phyloP scores from a whole-genome alignment of 768 basidiomycete genomes.

The Clitopilus hobsonii region DNA sequence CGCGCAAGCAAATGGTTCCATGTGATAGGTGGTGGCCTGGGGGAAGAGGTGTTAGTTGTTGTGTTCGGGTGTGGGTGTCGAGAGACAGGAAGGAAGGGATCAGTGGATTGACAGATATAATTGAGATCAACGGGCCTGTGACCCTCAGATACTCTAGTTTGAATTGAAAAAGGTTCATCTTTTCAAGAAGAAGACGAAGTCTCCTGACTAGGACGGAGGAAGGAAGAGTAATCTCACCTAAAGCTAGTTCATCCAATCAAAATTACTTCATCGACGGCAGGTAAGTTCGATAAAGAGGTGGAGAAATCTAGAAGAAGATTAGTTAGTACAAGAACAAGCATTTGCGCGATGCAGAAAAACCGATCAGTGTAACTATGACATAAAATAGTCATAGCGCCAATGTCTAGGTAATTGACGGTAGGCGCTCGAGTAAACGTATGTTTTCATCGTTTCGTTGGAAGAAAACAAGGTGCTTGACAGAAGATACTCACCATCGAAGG shows the following conservation, averaged over 20 bases:
- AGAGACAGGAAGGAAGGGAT: constrained; percentile 20
- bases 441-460: constrained; percentile 64
- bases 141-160: constrained; percentile 95
- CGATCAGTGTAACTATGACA: constrained; percentile 95
- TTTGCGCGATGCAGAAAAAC: no score
- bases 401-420: constrained; percentile 43
- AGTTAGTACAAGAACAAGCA: no score
- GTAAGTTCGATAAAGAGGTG: no score
- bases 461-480: neutral
- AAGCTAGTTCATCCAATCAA: no score
- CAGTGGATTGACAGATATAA: constrained; percentile 59
- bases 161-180: constrained; percentile 64
- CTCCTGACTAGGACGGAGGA: constrained; percentile 13
- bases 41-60: no score
- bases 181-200: constrained; percentile 4
- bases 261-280: no score
- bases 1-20: no score
- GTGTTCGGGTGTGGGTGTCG: no score
- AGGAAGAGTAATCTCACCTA: neutral
- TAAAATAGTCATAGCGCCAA: constrained; percentile 51
- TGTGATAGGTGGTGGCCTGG: no score
- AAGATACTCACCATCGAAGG: neutral
- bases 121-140: constrained; percentile 63
- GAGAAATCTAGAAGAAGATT: no score
- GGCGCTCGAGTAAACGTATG: constrained; percentile 43